Percentiles rank a stretch among this genome's conserved stretches.
Evolutionary conservation across 139 green algal species (phyloP).

Genomic region (Tetradesmus lagerheimii): DNA sequence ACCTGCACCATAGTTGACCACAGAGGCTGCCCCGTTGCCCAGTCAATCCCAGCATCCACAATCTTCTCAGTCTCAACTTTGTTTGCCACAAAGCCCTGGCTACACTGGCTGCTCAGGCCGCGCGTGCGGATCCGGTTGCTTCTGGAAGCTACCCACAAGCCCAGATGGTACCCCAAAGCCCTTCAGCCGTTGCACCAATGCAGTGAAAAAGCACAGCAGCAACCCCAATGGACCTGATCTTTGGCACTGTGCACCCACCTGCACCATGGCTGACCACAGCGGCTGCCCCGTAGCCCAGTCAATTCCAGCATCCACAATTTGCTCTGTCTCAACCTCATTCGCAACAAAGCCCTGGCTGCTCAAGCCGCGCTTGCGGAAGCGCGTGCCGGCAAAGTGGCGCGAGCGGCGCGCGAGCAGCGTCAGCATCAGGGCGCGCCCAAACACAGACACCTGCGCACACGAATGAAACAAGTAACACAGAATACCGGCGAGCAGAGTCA

Average conservation of each 20-base stretch:
- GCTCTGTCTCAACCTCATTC: conserved; percentile 86
- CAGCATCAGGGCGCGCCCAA: conserved; percentile 87
- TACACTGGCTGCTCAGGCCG: conserved; percentile 86
- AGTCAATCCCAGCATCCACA: conserved; percentile 76
- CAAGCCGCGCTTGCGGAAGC: conserved; percentile 88
- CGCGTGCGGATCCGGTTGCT: too few relatives aligned
- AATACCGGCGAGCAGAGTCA: too few relatives aligned
- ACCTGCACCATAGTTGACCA: conserved; percentile 78
- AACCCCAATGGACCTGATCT: too few relatives aligned
- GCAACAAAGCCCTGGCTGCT: conserved; percentile 75
- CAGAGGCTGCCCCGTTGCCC: conserved; percentile 67
- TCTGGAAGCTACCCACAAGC: too few relatives aligned
- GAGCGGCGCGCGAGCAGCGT: conserved; percentile 93
- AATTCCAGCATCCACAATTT: conserved; percentile 78
- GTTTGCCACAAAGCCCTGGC: conserved; percentile 85
- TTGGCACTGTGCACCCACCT: conserved; percentile 57
- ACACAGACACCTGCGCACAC: conserved; percentile 59
- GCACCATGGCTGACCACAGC: conserved; percentile 73
- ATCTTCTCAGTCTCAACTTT: conserved; percentile 77
- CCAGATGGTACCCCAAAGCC: too few relatives aligned
- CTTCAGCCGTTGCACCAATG: too few relatives aligned
- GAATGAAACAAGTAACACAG: too few relatives aligned
- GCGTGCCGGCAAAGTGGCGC: conserved; percentile 95
- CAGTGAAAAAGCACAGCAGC: too few relatives aligned
- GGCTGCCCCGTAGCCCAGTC: conserved; percentile 74